Evolutionary conservation across 225 moss, liverwort and hornwort species (phyloP).

Genomic region (Lunularia cruciata): DNA sequence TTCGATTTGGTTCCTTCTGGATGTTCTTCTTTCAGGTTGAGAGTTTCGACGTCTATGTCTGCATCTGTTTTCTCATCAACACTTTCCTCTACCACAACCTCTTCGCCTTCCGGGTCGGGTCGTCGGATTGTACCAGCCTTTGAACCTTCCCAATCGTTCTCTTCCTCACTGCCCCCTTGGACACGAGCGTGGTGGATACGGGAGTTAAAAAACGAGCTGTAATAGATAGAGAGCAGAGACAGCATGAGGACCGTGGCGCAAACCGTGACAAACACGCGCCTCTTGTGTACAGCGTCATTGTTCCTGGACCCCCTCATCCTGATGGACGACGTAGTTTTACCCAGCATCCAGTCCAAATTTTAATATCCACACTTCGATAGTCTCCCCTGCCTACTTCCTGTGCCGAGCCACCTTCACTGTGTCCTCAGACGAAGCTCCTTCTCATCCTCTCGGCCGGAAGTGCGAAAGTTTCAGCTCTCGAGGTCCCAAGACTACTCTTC

Average conservation of each 20-base stretch:
- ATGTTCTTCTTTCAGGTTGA: constrained; percentile 16
- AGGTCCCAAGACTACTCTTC: constrained; percentile 4
- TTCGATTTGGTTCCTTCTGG: neutral
- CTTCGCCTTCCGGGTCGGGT: constrained; percentile 29
- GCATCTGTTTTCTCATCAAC: neutral
- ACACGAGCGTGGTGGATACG: constrained; percentile 32
- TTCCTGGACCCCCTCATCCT: constrained; percentile 79
- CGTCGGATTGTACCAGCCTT: constrained; percentile 32
- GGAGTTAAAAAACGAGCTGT: constrained; percentile 79
- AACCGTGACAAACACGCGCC: constrained; percentile 68
- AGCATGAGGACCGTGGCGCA: constrained; percentile 71
- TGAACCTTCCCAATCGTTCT: constrained; percentile 25
- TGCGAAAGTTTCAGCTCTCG: constrained; percentile 6
- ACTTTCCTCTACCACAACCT: constrained; percentile 8
- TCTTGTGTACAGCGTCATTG: constrained; percentile 70
- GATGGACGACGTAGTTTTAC: constrained; percentile 38
- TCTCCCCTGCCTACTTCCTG: neutral
- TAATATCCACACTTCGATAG: neutral
- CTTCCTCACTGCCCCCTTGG: constrained; percentile 22
- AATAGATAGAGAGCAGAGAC: constrained; percentile 70
- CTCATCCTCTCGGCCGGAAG: neutral
- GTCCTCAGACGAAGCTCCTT: neutral
- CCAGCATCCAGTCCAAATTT: constrained; percentile 58
- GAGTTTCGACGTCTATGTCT: constrained; percentile 7
- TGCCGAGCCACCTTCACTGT: neutral